A percentile compares a stretch with the other conserved stretches of the same genome.
phyloP scores from a whole-genome alignment of 148 eudicot species.

The Salicornia ramosissima region DNA sequence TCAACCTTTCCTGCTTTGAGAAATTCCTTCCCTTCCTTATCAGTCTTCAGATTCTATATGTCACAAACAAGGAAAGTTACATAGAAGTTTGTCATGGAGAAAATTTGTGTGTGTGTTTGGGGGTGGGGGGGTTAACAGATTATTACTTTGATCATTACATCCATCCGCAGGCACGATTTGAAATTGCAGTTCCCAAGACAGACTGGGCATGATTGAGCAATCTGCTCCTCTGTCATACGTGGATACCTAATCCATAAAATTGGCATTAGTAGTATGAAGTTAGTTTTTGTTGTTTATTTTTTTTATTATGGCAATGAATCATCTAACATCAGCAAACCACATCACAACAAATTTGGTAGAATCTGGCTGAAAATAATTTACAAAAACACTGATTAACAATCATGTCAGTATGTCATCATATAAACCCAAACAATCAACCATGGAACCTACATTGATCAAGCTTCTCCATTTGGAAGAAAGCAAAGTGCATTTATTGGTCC shows the following conservation, averaged over 20 bases:
- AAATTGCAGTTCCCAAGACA: constrained; percentile 58
- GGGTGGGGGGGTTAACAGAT: too few relatives aligned
- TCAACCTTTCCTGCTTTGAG: constrained; percentile 23
- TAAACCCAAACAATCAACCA: not conserved
- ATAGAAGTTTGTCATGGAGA: not conserved
- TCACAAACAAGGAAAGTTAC: not conserved
- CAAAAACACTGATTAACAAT: not conserved
- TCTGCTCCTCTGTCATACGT: constrained; percentile 15
- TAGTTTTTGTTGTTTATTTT: not conserved
- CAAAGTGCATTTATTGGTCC: not conserved
- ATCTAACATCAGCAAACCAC: not conserved
- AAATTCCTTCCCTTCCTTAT: constrained; percentile 1
- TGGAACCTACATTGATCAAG: not conserved
- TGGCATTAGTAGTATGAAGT: not conserved
- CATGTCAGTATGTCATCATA: not conserved
- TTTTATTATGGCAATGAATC: not conserved
- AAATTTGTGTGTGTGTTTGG: not conserved
- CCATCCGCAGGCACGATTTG: constrained; percentile 46
- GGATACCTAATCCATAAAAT: constrained; percentile 45
- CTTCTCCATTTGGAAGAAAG: not conserved
- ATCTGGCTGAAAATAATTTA: not conserved
- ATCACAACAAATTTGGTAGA: not conserved
- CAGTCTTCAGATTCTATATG: not conserved
- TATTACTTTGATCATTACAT: constrained; percentile 13
- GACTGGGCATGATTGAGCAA: constrained; percentile 44